phyloP scores from a whole-genome alignment of 78 protist species.

The Monosiga brevicollis region DNA sequence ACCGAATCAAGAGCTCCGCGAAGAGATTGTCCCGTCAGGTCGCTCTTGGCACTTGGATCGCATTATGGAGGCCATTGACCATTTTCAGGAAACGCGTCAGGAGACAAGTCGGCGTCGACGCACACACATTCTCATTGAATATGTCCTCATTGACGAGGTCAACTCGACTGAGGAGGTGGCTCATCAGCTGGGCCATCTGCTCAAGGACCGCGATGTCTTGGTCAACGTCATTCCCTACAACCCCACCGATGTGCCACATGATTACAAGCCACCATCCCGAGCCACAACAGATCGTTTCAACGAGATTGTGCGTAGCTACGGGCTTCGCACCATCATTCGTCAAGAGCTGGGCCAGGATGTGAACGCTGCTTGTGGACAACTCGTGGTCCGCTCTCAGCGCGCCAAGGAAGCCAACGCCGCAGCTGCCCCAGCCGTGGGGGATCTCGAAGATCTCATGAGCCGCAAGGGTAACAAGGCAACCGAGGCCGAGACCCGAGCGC shows the following conservation, averaged over 20 bases:
- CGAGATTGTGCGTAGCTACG: not conserved
- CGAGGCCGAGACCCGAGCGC: no score
- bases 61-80: conserved; percentile 30
- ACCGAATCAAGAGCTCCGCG: conserved; percentile 29
- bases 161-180: conserved; percentile 27
- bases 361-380: conserved; percentile 29
- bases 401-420: not conserved
- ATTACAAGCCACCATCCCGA: conserved; percentile 20
- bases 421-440: no score
- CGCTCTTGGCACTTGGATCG: not conserved
- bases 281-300: not conserved
- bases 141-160: conserved; percentile 24
- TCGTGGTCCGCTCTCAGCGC: not conserved
- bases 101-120: not conserved
- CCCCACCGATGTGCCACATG: conserved; percentile 18
- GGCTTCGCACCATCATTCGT: not conserved
- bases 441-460: no score
- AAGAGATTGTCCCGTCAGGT: conserved; percentile 36
- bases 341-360: conserved; percentile 23
- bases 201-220: not conserved
- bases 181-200: conserved; percentile 13
- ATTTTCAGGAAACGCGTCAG: not conserved
- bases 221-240: conserved; percentile 50
- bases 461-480: no score
- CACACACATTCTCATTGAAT: conserved; percentile 26